Percentiles rank a stretch among this genome's conserved stretches.
Evolutionary conservation across 1,284 basidiomycete species (phyloP).

Genomic region (Sporisorium iseilematis-ciliati): DNA sequence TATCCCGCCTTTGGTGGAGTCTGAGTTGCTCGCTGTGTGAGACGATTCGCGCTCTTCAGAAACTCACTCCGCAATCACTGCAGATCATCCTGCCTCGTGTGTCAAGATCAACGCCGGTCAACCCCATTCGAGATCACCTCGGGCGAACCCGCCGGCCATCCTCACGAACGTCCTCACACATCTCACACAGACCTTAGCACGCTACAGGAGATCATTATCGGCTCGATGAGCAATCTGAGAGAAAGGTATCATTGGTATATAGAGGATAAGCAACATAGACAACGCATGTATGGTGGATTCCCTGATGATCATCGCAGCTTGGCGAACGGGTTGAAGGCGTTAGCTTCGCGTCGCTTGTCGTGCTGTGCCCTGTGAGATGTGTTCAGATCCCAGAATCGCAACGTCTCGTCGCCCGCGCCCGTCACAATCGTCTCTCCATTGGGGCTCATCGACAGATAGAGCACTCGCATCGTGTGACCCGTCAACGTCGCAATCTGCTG

Average conservation of each 20-base stretch:
- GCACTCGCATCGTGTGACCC: conserved; percentile 86
- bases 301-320: conserved; percentile 57
- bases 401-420: conserved; percentile 95
- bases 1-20: too few relatives aligned
- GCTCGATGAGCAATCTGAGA: not conserved
- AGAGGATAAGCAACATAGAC: not conserved
- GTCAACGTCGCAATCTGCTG: conserved; percentile 84
- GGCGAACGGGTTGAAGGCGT: conserved; percentile 62
- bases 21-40: too few relatives aligned
- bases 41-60: too few relatives aligned
- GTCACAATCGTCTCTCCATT: conserved; percentile 98
- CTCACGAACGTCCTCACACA: not conserved
- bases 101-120: too few relatives aligned
- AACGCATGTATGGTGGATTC: not conserved
- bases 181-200: not conserved
- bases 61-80: too few relatives aligned
- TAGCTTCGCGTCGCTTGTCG: conserved; percentile 52
- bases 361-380: conserved; percentile 51
- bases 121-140: too few relatives aligned
- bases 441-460: conserved; percentile 96
- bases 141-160: too few relatives aligned
- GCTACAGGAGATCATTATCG: not conserved
- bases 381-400: conserved; percentile 81
- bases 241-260: conserved; percentile 26
- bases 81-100: too few relatives aligned